These are phyloP conservation scores for Coemansia sp. DNA, from an alignment of 192 early-diverging fungal species.

Conservation along the genomic window DNA sequence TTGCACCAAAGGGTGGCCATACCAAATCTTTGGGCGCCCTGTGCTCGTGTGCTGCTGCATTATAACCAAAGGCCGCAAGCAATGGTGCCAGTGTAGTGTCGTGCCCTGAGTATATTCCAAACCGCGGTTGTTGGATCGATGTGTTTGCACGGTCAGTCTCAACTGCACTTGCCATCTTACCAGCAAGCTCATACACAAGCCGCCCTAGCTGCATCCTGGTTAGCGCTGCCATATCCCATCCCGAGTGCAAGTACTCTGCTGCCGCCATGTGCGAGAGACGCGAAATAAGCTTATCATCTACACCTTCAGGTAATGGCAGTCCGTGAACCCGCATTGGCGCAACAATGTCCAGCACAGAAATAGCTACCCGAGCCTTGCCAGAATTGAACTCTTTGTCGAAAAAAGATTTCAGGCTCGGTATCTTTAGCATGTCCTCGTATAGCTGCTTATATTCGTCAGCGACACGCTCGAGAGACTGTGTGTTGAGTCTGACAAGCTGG, in stretches of 20 bases:
- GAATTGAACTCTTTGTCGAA: conserved; percentile 10
- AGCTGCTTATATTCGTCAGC: conserved; percentile 23
- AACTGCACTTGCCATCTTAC: conserved; percentile 23
- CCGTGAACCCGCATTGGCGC: conserved; percentile 29
- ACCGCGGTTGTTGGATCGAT: not conserved
- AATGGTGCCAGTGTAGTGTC: conserved; percentile 50
- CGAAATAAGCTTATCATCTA: conserved; percentile 29
- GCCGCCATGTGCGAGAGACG: conserved; percentile 19
- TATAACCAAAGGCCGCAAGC: conserved; percentile 34
- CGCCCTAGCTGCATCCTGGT: conserved; percentile 37
- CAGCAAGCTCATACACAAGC: conserved; percentile 34
- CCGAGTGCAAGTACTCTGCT: conserved; percentile 26
- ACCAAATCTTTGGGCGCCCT: not conserved
- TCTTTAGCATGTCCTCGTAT: conserved; percentile 20
- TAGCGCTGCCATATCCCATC: conserved; percentile 19
- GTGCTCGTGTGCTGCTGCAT: not conserved
- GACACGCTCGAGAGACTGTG: conserved; percentile 1
- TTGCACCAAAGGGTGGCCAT: conserved; percentile 47
- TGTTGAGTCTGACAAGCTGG: conserved; percentile 14
- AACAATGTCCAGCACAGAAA: conserved; percentile 22
- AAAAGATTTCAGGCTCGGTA: conserved; percentile 22
- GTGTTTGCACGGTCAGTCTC: conserved; percentile 34
- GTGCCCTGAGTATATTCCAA: conserved; percentile 50
- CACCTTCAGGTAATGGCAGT: conserved; percentile 25
- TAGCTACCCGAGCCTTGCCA: conserved; percentile 5